These are phyloP conservation scores for Dictyostelium intermedium DNA, from an alignment of 78 protist genomes.

Conservation along the genomic window DNA sequence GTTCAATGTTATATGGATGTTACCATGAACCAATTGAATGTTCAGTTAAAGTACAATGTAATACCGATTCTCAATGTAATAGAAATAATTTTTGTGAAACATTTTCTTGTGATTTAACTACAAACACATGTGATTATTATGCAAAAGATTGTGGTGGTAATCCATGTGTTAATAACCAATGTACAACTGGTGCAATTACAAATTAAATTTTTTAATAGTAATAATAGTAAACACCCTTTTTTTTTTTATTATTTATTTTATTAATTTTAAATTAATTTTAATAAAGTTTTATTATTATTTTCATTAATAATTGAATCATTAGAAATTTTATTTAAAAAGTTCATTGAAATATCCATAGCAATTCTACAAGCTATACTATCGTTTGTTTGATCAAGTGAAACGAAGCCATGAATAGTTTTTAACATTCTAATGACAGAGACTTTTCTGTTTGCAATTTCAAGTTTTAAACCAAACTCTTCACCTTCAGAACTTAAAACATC, in stretches of 20 bases:
- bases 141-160: background rate
- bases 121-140: background rate
- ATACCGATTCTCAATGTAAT: background rate
- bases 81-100: background rate
- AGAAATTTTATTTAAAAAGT: background rate
- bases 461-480: background rate
- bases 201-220: too few relatives aligned
- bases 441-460: background rate
- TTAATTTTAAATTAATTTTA: too few relatives aligned
- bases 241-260: too few relatives aligned
- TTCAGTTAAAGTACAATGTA: constrained; percentile 2
- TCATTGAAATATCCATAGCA: constrained; percentile 7
- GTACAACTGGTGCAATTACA: background rate
- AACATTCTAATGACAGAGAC: background rate
- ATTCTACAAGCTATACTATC: background rate
- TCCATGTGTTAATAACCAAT: background rate
- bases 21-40: constrained; percentile 14
- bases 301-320: background rate
- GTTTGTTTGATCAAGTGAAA: background rate
- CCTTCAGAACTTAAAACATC: background rate
- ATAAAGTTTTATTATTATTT: constrained; percentile 6
- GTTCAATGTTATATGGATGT: background rate
- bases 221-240: too few relatives aligned
- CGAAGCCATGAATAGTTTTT: constrained; percentile 23
- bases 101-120: background rate